Evolutionary conservation across 169 alveolate genomes (phyloP).

Genomic region (Plasmodium inui): DNA sequence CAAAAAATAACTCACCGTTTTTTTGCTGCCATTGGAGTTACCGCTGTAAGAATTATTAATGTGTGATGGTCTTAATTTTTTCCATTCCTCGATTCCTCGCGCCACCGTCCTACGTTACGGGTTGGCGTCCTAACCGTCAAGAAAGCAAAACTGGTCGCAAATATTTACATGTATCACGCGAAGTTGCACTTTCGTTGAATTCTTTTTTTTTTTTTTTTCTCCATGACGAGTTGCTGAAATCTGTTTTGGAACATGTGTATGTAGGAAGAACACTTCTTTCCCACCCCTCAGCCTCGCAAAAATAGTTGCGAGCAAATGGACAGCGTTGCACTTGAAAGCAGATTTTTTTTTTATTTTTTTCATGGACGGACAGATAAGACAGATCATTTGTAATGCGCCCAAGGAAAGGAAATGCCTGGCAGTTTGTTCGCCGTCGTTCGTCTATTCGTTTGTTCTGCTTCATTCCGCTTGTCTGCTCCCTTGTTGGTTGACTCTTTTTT

Average conservation of each 20-base stretch:
- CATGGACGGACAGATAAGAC: background rate
- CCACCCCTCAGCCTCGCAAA: background rate
- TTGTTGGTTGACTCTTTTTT: background rate
- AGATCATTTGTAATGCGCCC: background rate
- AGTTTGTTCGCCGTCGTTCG: background rate
- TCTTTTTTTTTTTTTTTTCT: background rate
- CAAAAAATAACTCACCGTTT: background rate
- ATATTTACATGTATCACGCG: background rate
- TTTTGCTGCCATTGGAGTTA: background rate
- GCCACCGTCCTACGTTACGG: background rate
- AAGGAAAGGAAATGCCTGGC: background rate
- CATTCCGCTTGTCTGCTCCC: background rate
- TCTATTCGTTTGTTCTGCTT: background rate
- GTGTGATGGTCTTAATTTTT: background rate
- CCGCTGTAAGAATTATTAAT: background rate
- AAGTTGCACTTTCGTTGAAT: background rate
- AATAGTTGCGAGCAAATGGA: background rate
- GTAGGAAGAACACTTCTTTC: background rate
- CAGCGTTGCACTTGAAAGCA: slow-evolving; percentile 44
- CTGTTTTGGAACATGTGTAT: background rate
- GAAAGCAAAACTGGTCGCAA: background rate
- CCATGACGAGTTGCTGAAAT: background rate
- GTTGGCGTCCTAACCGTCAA: background rate
- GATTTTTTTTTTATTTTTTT: background rate
- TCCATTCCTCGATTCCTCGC: background rate